These are phyloP conservation scores for Pseudopithomyces maydicus DNA, from an alignment of 2,329 filamentous ascomycete species.

Conservation along the genomic window DNA sequence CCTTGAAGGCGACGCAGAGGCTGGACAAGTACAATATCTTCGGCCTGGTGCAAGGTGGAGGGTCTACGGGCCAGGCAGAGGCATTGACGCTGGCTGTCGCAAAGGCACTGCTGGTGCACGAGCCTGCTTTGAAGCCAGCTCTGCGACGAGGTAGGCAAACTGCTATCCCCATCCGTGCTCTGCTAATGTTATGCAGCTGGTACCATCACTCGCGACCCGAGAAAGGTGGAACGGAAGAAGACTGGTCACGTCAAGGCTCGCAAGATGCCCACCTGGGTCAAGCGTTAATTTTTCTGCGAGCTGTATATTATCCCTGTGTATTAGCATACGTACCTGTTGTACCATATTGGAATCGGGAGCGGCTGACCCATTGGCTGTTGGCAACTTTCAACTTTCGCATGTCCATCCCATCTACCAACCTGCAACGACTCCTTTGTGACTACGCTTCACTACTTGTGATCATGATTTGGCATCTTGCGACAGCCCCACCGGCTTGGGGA, in stretches of 20 bases:
- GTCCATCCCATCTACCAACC: not conserved
- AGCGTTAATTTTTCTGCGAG: conserved; percentile 58
- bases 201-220: conserved; percentile 86
- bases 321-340: conserved; percentile 1
- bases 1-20: conserved; percentile 78
- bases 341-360: conserved; percentile 2
- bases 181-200: conserved; percentile 71
- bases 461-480: not conserved
- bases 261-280: conserved; percentile 99
- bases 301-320: conserved; percentile 6
- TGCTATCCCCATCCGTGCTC: conserved; percentile 20
- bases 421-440: not conserved
- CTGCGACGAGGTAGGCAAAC: conserved; percentile 79
- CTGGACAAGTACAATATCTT: conserved; percentile 98
- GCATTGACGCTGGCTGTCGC: conserved; percentile 88
- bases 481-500: not conserved
- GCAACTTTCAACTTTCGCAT: not conserved
- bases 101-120: conserved; percentile 86
- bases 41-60: conserved; percentile 82
- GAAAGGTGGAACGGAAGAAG: conserved; percentile 98
- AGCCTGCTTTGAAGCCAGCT: conserved; percentile 86
- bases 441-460: not conserved
- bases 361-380: not conserved
- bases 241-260: conserved; percentile 92
- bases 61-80: conserved; percentile 93